Percentiles rank a stretch among this genome's conserved stretches.
phyloP scores from a whole-genome alignment of 2,329 filamentous ascomycete species.

The Ramularia collo-cygni region DNA sequence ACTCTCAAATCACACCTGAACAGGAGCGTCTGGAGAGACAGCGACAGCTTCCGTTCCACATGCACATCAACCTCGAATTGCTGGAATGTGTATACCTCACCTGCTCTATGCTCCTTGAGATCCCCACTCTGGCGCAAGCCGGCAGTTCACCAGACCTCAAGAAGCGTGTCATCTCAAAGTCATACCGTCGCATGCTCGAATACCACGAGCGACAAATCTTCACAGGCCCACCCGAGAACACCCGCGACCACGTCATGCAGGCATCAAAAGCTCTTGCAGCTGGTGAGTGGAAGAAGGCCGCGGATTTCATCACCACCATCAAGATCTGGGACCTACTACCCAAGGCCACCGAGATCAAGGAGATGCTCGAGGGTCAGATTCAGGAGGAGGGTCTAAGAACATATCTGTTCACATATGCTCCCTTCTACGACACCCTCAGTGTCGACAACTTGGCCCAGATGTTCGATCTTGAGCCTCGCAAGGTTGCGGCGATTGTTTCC shows the following conservation, averaged over 20 bases:
- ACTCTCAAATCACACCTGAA: conserved; percentile 91
- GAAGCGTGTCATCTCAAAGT: conserved; percentile 98
- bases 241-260: conserved; percentile 98
- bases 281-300: conserved; percentile 97
- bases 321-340: conserved; percentile 99
- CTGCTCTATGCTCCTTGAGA: conserved; percentile 98
- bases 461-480: conserved; percentile 89
- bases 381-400: conserved; percentile 97
- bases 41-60: conserved; percentile 97
- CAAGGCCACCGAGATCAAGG: conserved; percentile 85
- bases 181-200: conserved; percentile 96
- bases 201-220: conserved; percentile 99
- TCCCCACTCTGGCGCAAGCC: conserved; percentile 91
- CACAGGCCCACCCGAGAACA: conserved; percentile 97
- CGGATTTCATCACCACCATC: conserved; percentile 88
- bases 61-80: conserved; percentile 99
- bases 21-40: conserved; percentile 97
- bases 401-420: conserved; percentile 98
- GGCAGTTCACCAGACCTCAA: conserved; percentile 94
- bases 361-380: conserved; percentile 95
- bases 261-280: conserved; percentile 93
- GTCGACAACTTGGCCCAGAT: conserved; percentile 78
- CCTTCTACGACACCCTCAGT: conserved; percentile 95
- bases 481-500: conserved; percentile 91
- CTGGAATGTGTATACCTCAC: conserved; percentile 98